Conservation (phyloP, 257 asterid genomes). For the Solanum lycopersicoides region DNA sequence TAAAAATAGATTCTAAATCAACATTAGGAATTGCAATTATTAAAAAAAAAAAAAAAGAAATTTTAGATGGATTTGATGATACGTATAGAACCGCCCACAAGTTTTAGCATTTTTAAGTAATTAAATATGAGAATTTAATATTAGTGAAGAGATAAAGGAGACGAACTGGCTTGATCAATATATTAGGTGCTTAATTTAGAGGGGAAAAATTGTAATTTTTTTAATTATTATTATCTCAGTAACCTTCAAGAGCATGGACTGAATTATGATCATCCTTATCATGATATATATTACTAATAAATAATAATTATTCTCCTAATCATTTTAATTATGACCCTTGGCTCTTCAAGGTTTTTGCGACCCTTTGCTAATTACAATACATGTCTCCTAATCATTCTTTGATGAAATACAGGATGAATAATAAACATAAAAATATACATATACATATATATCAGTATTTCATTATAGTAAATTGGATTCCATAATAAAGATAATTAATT, state of each 20-base stretch:
- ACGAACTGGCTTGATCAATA: background rate
- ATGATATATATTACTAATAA: background rate
- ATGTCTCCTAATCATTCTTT: background rate
- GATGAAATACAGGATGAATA: background rate
- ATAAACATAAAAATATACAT: background rate
- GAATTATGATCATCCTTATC: background rate
- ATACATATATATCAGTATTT: background rate
- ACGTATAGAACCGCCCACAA: background rate
- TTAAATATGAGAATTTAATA: background rate
- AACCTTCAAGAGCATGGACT: background rate
- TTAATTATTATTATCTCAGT: background rate
- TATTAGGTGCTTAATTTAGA: background rate
- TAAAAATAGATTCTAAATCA: background rate
- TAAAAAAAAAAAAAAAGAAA: background rate
- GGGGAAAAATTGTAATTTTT: background rate
- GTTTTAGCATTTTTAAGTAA: background rate
- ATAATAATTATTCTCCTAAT: background rate
- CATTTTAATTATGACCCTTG: background rate
- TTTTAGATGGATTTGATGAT: background rate
- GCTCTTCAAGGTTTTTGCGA: background rate
- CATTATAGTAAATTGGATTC: background rate
- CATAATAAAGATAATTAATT: background rate
- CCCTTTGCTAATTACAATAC: background rate
- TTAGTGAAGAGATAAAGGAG: background rate
- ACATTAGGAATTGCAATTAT: background rate